Base-by-base conservation (phyloP, 1,139 yeast species). In the Kluyveromyces marxianus region DNA sequence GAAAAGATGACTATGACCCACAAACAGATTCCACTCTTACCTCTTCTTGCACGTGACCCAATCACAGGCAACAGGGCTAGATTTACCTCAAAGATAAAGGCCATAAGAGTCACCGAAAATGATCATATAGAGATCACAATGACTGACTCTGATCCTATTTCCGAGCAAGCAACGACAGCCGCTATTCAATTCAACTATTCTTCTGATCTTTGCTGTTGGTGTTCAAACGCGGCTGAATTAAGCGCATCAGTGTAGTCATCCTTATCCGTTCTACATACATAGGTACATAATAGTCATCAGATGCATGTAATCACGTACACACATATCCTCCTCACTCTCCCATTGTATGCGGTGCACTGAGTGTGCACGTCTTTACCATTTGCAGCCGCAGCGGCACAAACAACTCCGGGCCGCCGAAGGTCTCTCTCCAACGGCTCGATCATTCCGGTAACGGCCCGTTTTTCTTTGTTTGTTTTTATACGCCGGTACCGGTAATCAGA, bases 1-100 rank as follows among this genome's bases (percentile, higher is more conserved):
- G 37, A 37, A 3, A 48, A 43, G 7, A 37, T 49, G 35, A 54
- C 49, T 41, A 44, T 50, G n/a, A 35, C 60, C 7, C 47, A 52
- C 30, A 58, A 55, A 32, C 53, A 58, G 36, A 50, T 64, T 4
- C 54, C 67, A 3, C 53, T 61, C 2, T 44, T 56, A 24, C 66
- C 66, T 2, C 48, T 64, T 1, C 48, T 64, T 4, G 50, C 52
- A 36, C 54, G 51, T 45, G 55, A 53, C 14, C 58, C 61, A 2
- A 47, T 53, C 21, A 58, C 58, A 24, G 57, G 60, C 2, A 56
- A 54, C 44, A 55, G 54, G 41, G 60, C 60, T 2, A 51, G 66
- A 37, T 50, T 57, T 25, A 32, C 47, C 6, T 40, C 43, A 4
- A 34, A 28, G n/a, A 40, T 40, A 8, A 34, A 31, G 21, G 26